A percentile compares a stretch with the other conserved stretches of the same genome.
phyloP scores from a whole-genome alignment of 495 filamentous ascomycete species.

The Lindgomyces ingoldianus region DNA sequence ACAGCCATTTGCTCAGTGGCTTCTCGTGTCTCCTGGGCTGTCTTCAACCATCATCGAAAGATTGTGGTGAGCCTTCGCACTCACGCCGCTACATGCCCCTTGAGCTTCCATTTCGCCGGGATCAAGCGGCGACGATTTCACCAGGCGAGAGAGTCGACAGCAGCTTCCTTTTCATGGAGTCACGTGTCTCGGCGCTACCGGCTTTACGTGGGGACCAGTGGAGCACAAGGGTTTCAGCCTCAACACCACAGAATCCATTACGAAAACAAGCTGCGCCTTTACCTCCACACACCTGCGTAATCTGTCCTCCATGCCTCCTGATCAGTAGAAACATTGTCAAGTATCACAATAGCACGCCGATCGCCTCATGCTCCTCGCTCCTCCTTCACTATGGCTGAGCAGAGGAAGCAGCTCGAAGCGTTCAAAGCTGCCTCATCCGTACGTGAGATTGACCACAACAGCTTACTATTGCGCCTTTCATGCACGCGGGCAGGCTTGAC shows the following conservation, averaged over 20 bases:
- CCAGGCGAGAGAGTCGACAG: no score
- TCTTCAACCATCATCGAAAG: no score
- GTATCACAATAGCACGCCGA: no score
- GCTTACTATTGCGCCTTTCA: not conserved
- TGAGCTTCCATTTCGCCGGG: no score
- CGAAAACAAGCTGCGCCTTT: not conserved
- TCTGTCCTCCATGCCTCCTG: not conserved
- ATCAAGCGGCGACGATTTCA: no score
- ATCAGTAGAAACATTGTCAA: not conserved
- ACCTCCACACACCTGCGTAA: not conserved
- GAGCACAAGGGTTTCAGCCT: not conserved
- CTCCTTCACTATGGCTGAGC: conserved; percentile 20
- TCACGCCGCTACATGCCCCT: no score
- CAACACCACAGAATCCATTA: conserved; percentile 20
- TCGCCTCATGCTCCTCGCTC: not conserved
- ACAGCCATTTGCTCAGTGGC: not conserved
- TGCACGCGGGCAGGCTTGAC: not conserved
- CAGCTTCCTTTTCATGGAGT: no score
- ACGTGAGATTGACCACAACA: conserved; percentile 15
- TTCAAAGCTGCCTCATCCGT: conserved; percentile 24
- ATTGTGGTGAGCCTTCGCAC: no score
- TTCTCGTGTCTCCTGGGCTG: no score
- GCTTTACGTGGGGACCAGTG: no score
- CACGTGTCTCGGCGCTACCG: conserved; percentile 13
- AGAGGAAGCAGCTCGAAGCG: conserved; percentile 6